Evolutionary conservation across 2,329 filamentous ascomycete genomes (phyloP).

Genomic region (Harringtonia aguacate): DNA sequence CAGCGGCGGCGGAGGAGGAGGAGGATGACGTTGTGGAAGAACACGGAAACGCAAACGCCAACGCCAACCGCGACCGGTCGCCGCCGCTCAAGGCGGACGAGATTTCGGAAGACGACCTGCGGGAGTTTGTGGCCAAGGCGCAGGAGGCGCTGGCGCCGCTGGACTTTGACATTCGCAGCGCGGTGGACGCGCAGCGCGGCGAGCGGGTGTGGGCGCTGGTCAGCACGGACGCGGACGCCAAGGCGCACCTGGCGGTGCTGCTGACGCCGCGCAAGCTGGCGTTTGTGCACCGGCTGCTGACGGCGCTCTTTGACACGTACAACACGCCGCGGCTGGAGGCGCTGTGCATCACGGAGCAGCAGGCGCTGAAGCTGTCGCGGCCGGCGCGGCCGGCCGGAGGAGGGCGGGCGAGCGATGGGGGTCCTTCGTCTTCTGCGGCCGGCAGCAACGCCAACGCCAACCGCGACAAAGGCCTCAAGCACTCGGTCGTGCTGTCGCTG

Average conservation of each 20-base stretch:
- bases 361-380: conserved; percentile 61
- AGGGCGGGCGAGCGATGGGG: not conserved
- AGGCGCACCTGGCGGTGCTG: conserved; percentile 79
- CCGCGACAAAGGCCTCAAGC: conserved; percentile 51
- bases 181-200: conserved; percentile 48
- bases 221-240: conserved; percentile 74
- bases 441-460: conserved; percentile 10
- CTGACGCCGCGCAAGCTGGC: conserved; percentile 76
- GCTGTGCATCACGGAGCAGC: conserved; percentile 69
- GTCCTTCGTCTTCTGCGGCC: too few species aligned
- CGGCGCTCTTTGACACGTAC: conserved; percentile 83
- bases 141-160: conserved; percentile 66
- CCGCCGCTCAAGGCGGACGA: conserved; percentile 34
- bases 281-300: conserved; percentile 78
- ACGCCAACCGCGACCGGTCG: not conserved
- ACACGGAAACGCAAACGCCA: conserved; percentile 15
- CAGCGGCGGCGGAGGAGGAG: conserved; percentile 48
- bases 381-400: conserved; percentile 26
- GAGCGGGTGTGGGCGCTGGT: conserved; percentile 72
- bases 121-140: conserved; percentile 56
- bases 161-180: conserved; percentile 78
- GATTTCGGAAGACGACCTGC: conserved; percentile 58
- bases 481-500: conserved; percentile 65
- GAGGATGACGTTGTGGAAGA: conserved; percentile 24
- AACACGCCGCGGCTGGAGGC: conserved; percentile 74